phyloP scores from a whole-genome alignment of 2,329 filamentous ascomycete genomes.

The Penicillium frequentans region DNA sequence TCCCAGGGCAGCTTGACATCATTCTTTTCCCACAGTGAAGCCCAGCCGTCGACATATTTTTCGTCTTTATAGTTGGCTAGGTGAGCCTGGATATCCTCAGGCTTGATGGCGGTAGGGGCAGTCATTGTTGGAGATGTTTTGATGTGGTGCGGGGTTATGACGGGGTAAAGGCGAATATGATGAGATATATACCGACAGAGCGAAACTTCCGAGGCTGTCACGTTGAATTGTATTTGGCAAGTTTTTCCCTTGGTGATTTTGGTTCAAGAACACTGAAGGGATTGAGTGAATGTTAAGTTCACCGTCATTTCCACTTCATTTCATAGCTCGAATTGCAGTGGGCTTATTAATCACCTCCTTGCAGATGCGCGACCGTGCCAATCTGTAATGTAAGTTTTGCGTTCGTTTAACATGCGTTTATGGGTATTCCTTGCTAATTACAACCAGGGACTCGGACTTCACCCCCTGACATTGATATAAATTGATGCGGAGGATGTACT shows the following conservation, averaged over 20 bases:
- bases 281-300: neutral
- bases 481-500: neutral
- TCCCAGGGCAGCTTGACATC: slow-evolving; percentile 60
- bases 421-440: neutral
- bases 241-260: neutral
- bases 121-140: slow-evolving; percentile 11
- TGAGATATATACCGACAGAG: neutral
- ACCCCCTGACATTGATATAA: neutral
- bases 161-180: neutral
- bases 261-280: neutral
- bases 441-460: neutral
- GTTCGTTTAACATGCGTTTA: neutral
- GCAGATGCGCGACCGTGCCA: slow-evolving; percentile 8
- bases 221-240: neutral
- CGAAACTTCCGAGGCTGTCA: neutral
- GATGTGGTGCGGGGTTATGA: slow-evolving; percentile 2
- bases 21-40: slow-evolving; percentile 54
- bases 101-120: slow-evolving; percentile 16
- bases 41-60: slow-evolving; percentile 52
- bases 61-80: slow-evolving; percentile 44
- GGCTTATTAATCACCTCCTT: slow-evolving; percentile 26
- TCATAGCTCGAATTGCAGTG: neutral
- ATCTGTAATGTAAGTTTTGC: neutral
- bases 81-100: slow-evolving; percentile 34
- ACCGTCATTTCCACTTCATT: slow-evolving; percentile 18